These are phyloP conservation scores for Fusarium subglutinans DNA, from an alignment of 2,329 filamentous ascomycete genomes.

Conservation along the genomic window DNA sequence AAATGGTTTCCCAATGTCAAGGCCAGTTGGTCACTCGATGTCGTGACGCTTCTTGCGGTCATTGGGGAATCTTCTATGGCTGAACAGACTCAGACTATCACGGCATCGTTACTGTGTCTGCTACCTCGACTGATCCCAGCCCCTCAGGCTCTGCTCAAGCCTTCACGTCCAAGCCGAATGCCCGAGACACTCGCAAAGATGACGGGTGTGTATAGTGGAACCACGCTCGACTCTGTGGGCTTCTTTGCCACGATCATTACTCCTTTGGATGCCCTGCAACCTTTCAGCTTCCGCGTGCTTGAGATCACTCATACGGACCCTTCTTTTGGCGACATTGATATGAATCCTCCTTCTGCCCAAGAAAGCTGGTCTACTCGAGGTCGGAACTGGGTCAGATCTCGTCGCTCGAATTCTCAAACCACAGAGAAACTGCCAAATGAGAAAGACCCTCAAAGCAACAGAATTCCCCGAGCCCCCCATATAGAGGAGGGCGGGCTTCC, in stretches of 20 bases:
- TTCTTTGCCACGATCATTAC: slow-evolving; percentile 71
- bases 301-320: slow-evolving; percentile 57
- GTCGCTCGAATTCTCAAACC: not conserved
- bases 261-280: slow-evolving; percentile 58
- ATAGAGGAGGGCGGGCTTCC: slow-evolving; percentile 24
- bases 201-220: slow-evolving; percentile 67
- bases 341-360: not conserved
- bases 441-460: not conserved
- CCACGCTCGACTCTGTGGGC: slow-evolving; percentile 63
- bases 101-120: slow-evolving; percentile 65
- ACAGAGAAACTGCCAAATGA: not conserved
- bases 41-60: slow-evolving; percentile 70
- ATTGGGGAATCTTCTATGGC: slow-evolving; percentile 69
- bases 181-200: slow-evolving; percentile 64
- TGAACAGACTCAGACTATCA: slow-evolving; percentile 67
- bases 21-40: slow-evolving; percentile 65
- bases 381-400: slow-evolving; percentile 21
- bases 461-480: slow-evolving; percentile 18
- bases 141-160: slow-evolving; percentile 69
- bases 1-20: slow-evolving; percentile 57
- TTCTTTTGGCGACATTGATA: slow-evolving; percentile 19
- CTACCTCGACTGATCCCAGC: slow-evolving; percentile 70
- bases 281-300: slow-evolving; percentile 60
- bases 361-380: slow-evolving; percentile 15
- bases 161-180: slow-evolving; percentile 63